Percentiles rank a stretch among this genome's conserved stretches.
Conservation (phyloP, 1,284 basidiomycete genomes). For the Tilletia walkeri region DNA sequence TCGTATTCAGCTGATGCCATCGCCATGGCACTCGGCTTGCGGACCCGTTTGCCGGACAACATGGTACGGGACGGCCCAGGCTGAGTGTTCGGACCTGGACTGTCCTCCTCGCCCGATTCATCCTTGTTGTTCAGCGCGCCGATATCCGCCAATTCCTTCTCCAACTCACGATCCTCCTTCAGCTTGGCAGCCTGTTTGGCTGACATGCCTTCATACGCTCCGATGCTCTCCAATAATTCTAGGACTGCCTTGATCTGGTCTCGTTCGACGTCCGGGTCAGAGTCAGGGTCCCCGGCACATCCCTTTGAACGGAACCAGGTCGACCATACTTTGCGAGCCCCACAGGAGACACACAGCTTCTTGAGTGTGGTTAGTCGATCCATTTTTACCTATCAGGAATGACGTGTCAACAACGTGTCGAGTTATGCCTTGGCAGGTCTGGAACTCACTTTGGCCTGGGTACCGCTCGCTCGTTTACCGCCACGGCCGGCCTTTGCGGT, state of each 20-base stretch:
- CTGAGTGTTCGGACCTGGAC: not conserved
- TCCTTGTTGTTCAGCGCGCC: not conserved
- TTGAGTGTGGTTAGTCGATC: slow-evolving; percentile 6
- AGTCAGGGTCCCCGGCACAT: not conserved
- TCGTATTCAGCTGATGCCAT: slow-evolving; percentile 3
- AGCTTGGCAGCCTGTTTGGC: slow-evolving; percentile 4
- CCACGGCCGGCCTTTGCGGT: too few species aligned
- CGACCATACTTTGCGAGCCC: slow-evolving; percentile 8
- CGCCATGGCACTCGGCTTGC: slow-evolving; percentile 5
- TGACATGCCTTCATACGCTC: slow-evolving; percentile 2
- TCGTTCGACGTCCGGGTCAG: slow-evolving; percentile 1
- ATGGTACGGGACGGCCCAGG: not conserved
- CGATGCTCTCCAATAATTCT: not conserved
- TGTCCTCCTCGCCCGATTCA: not conserved
- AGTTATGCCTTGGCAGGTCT: too few species aligned
- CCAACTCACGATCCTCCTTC: not conserved
- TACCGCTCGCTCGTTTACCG: too few species aligned
- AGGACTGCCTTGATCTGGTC: not conserved
- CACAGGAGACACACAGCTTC: not conserved
- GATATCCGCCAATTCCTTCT: slow-evolving; percentile 6
- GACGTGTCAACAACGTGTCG: not conserved
- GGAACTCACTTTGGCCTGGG: too few species aligned
- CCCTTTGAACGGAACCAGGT: slow-evolving; percentile 2
- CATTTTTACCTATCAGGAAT: not conserved
- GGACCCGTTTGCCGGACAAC: not conserved